Percentiles rank a stretch among this genome's conserved stretches.
Evolutionary conservation across 768 basidiomycete genomes (phyloP).

Genomic region (Hericium rajendrae): DNA sequence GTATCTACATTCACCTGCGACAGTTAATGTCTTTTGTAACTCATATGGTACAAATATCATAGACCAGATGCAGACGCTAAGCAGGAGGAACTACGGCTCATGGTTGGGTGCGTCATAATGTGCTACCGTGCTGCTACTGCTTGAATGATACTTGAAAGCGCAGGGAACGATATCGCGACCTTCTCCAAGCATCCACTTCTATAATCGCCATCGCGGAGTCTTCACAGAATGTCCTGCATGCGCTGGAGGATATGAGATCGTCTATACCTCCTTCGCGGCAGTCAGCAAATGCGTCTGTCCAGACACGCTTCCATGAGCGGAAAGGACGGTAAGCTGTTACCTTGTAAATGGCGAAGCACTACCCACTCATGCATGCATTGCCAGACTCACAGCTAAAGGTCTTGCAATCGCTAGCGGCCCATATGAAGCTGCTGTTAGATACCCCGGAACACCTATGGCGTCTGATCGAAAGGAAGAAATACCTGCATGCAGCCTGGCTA

Average conservation of each 20-base stretch:
- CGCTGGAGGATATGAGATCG: constrained; percentile 52
- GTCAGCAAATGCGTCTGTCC: constrained; percentile 5
- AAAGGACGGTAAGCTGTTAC: constrained; percentile 12
- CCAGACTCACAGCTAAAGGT: constrained; percentile 59
- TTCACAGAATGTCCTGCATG: constrained; percentile 51
- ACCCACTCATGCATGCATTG: too few relatives aligned
- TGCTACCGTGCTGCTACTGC: not conserved
- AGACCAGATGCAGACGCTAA: constrained; percentile 81
- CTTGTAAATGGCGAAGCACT: too few relatives aligned
- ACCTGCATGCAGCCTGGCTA: constrained; percentile 78
- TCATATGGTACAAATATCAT: not conserved
- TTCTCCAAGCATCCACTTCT: constrained; percentile 77
- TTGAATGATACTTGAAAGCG: constrained; percentile 42
- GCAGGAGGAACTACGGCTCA: constrained; percentile 77
- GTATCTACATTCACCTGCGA: constrained; percentile 28
- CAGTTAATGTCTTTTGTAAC: not conserved
- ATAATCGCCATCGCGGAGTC: constrained; percentile 71
- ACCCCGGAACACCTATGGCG: constrained; percentile 90
- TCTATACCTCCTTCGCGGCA: constrained; percentile 30
- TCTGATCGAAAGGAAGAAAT: constrained; percentile 70
- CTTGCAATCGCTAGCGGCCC: constrained; percentile 72
- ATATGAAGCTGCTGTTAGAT: constrained; percentile 86
- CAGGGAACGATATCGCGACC: constrained; percentile 85
- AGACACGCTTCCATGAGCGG: not conserved
- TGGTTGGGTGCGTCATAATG: constrained; percentile 74